Base-by-base conservation (phyloP, 1,139 yeast genomes). In the Magnusiomyces ingens region DNA sequence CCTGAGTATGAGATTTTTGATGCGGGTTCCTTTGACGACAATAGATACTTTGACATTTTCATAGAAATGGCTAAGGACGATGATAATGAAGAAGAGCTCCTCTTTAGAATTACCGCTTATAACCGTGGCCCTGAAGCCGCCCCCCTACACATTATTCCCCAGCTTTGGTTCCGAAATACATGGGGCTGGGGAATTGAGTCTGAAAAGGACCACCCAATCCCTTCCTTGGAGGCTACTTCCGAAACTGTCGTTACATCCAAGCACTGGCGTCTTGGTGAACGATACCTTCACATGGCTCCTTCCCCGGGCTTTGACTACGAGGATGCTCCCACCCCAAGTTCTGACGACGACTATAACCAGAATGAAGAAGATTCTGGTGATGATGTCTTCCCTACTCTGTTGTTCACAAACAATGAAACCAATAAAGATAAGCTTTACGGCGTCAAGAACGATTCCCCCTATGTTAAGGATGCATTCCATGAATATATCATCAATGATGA, bases 1-100 rank as follows among this genome's bases (percentile, higher is more conserved):
- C 68, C 70, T 18, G 96, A 88, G 69, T 88, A 70, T 66, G 95
- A 88, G 68, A 71, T 88, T 57, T 73, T 79, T 11, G 95, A 87
- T 65, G 85, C 95, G 1, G 90, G 84, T 10, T 74, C 84, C 50
- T 87, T 88, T 64, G 82, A 82, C 52, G 89, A 88, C 54, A 82
- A 85, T 67, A 82, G 87, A 52, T 91, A 91, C 70, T 91, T 89
- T 70, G 98, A 91, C 68, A 84, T 91, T 54, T 88, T 85, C 47
- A 86, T 88, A 64, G 98, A 91, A 71, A 81, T 86, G 84, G 97
- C 96, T 49, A 91, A 91, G 67, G 86, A 82, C 56, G 89, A 82
- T 53, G 84, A 84, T 29, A 90, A 89, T 64, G 86, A 88, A 2
- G 88, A 87, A 60, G 95, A 88, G 63, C 71, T 89, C 60, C 77